Evolutionary conservation across 140 eudicot genomes (phyloP), one percentile per base, ranked within the genome.

Genomic region (Stevia rebaudiana): DNA sequence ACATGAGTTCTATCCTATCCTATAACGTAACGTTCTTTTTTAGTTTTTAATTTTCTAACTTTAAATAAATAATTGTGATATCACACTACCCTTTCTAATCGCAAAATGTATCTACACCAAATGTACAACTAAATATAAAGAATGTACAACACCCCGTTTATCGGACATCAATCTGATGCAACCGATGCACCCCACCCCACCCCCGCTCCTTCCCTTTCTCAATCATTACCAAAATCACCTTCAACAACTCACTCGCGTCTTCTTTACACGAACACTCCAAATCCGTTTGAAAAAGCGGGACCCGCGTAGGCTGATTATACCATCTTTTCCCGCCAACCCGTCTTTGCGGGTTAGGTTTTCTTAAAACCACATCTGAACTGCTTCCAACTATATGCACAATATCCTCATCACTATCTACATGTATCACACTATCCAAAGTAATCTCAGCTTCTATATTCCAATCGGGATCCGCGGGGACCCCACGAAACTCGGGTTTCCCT

Each of bases 371-470:
- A 52, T 88, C 91, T 0, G 87, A 77, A 65, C 84, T 79, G 63
- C 95, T 92, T 59, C 95, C 98, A 12, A 88, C 94, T 13, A 92
- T 92, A 53, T 92, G 95, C 64, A 88, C 96, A 63, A 83, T 72
- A 25, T 79, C 92, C 11, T 60, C 85, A 76, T 83, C 86, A 25
- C 53, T 57, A 66, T 85, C 92, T 28, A 83, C 98, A 59, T 83
- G 95, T 28, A 92, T 92, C 47, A 92, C 85, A 54, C 94, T 92
- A 69, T 92, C 96, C 76, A 88, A 53, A 7, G 84, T 79, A 10
- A 88, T 83, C 68, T 81, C 90, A 22, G 88, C 78, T 70, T 80
- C 86, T 42, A 88, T 67, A 37, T 69, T 69, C 96, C 96, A 92
- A 58, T 88, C 82, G 3, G 86, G 96, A 63, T 85, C 82, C 8